Base-by-base conservation (phyloP, 495 filamentous ascomycete genomes). In the Lophiostoma macrostomum region DNA sequence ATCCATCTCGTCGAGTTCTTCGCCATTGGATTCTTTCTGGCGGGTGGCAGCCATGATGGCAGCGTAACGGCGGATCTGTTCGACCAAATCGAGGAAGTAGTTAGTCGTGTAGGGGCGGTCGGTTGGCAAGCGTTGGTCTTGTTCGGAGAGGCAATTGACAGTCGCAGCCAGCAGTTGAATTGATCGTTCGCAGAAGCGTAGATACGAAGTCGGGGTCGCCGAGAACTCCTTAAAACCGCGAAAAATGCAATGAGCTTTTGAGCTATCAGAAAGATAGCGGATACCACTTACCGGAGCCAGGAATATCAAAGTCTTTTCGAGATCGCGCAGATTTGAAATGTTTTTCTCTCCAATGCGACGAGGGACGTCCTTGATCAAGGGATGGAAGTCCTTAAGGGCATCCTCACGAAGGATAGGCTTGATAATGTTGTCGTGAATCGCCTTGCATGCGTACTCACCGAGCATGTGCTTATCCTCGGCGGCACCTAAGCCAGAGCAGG, bases 81-180 rank as follows among this genome's bases (percentile, higher is more conserved):
- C 86, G 64, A 91, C 78, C 47, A 95, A 84, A 74, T 97, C 91
- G 65, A 95, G 81, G 63, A 96, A 96, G 74, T 97, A 97, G 55
- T 83, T 83, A 76, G 83, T 86, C 79, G 80, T 89, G 74, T 96
- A 97, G 28, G 88, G 89, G 50, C 83, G 81, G 67, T 97, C 91
- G 67, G 80, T 71, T 34, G 87, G 85, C 56, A 86, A 79, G 36
- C 83, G 85, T 65, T 87, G 83, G 67, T 97, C 91, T 55, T 80
- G 80, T 61, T 88, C 88, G 73, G 79, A 82, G 14, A 95, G 74
- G 67, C 81, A 80, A 62, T 86, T 81, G 65, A 89, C 85, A 11
- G 89, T 88, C 24, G 87, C 82, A 68, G 90, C 85, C 45, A 96
- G 79, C 71, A 86, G 89, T 69, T 83, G 83, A 64, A 96, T 88